Evolutionary conservation across 208 protist species (phyloP), one percentile per base, ranked within the genome.

Genomic region (Wallacemonas collosoma): DNA sequence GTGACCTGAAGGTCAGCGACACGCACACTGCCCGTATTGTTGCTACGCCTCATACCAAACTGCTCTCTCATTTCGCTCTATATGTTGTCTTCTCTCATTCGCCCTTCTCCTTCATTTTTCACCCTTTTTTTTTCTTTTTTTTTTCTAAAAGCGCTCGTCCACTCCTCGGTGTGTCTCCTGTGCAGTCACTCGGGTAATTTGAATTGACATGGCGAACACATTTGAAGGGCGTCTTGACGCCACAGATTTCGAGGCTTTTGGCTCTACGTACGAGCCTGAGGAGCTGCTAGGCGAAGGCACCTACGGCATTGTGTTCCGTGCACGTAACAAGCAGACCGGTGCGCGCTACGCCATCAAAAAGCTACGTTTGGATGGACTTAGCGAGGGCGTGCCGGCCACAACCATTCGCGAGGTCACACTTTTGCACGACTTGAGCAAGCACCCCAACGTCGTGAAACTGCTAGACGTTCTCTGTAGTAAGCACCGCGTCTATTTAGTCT

Each of bases 401-500:
- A 90, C 95, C 2, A 91, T 98, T 60, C 88, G 95, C 17, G 95
- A 98, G 72, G 93, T 98, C 41, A 97, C 94, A 41, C 77, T 98
- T 2, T 82, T 98, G 48, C 88, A 96, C 45, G 93, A 98, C 48
- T 83, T 98, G 2, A 82, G 74, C 75, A 83, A 94, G 72, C 93
- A 98, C 71, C 87, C 91, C 0, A 98, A 98, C 73, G 83, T 98
- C 1, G 93, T 98, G 41, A 85, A 84, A 17, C 85, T 99, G 26
- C 80, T 98, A 11, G 97, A 99, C 54, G 96, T 99, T 3, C 83
- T 99, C n/a, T 98, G 98, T 75, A 91, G 86, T n/a, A 81, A 98
- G 35, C 94, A 94, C 62, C 97, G 97, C 51, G 88, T 99, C 2
- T 98, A 98, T 51, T 80, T 99, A 12, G 97, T 99, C 44, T 99